Percentiles rank a stretch among this genome's conserved stretches.
phyloP scores from a whole-genome alignment of 805 yeast species.

The Pichia sporocuriosa region DNA sequence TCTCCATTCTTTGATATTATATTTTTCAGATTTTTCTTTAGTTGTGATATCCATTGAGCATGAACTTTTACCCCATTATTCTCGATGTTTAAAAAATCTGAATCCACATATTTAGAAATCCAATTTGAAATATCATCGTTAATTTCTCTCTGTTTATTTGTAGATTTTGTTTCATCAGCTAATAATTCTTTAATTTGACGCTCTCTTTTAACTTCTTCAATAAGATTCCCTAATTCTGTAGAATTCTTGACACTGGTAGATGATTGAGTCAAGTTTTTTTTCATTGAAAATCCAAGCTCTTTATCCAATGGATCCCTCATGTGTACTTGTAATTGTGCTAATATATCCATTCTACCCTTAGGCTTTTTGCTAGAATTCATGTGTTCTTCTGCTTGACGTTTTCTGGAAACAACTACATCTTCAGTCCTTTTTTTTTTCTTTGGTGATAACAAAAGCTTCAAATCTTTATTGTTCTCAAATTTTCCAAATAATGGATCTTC shows the following conservation, averaged over 20 bases:
- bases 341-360: background rate
- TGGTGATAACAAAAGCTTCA: conserved; percentile 3
- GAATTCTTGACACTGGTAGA: background rate
- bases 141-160: background rate
- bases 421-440: background rate
- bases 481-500: conserved; percentile 11
- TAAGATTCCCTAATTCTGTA: background rate
- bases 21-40: background rate
- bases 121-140: background rate
- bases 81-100: conserved; percentile 2
- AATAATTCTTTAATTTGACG: conserved; percentile 1
- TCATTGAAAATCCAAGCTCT: conserved; percentile 10
- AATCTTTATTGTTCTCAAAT: background rate
- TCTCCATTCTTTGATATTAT: background rate
- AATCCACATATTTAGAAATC: conserved; percentile 3
- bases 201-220: conserved; percentile 3
- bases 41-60: conserved; percentile 2
- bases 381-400: background rate
- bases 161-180: background rate
- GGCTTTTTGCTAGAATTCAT: background rate
- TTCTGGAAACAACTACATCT: background rate
- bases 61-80: background rate
- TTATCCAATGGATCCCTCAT: conserved; percentile 8
- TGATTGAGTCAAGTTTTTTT: background rate
- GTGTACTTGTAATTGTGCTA: conserved; percentile 2